Evolutionary conservation across 2,329 filamentous ascomycete genomes (phyloP).

Genomic region (Fusarium penzigii): DNA sequence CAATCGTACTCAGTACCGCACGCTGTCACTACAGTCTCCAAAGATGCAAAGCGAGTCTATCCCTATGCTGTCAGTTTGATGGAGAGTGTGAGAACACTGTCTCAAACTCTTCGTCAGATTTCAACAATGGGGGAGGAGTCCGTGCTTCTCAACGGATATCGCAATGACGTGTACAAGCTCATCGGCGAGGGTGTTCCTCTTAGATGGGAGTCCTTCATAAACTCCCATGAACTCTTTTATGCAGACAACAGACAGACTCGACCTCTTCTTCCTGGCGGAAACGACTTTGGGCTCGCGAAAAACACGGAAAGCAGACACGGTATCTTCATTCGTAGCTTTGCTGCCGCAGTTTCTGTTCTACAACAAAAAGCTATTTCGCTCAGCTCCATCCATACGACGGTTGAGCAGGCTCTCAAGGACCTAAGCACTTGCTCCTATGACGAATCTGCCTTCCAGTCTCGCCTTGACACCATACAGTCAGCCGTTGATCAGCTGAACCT

Average conservation of each 20-base stretch:
- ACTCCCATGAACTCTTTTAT: slow-evolving; percentile 86
- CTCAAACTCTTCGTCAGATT: slow-evolving; percentile 85
- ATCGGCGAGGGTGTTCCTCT: slow-evolving; percentile 86
- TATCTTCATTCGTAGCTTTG: slow-evolving; percentile 94
- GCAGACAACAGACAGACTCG: slow-evolving; percentile 49
- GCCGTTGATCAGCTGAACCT: slow-evolving; percentile 95
- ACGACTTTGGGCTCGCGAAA: slow-evolving; percentile 48
- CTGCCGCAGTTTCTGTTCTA: slow-evolving; percentile 79
- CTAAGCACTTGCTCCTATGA: slow-evolving; percentile 85
- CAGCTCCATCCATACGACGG: slow-evolving; percentile 74
- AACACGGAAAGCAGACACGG: slow-evolving; percentile 88
- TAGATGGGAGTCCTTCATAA: slow-evolving; percentile 97
- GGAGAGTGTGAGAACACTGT: slow-evolving; percentile 94
- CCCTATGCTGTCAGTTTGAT: slow-evolving; percentile 97
- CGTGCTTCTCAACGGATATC: slow-evolving; percentile 84
- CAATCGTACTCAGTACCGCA: slow-evolving; percentile 93
- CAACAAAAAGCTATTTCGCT: slow-evolving; percentile 85
- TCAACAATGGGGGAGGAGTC: slow-evolving; percentile 83
- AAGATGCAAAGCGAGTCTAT: slow-evolving; percentile 98
- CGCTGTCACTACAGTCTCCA: slow-evolving; percentile 91
- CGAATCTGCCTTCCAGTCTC: slow-evolving; percentile 73
- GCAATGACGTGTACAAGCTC: slow-evolving; percentile 83
- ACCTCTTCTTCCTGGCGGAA: slow-evolving; percentile 42
- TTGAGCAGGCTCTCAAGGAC: slow-evolving; percentile 80
- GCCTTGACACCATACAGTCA: slow-evolving; percentile 83